These are phyloP conservation scores for Heritiera fomes DNA, from an alignment of 345 rosid species.

Conservation along the genomic window DNA sequence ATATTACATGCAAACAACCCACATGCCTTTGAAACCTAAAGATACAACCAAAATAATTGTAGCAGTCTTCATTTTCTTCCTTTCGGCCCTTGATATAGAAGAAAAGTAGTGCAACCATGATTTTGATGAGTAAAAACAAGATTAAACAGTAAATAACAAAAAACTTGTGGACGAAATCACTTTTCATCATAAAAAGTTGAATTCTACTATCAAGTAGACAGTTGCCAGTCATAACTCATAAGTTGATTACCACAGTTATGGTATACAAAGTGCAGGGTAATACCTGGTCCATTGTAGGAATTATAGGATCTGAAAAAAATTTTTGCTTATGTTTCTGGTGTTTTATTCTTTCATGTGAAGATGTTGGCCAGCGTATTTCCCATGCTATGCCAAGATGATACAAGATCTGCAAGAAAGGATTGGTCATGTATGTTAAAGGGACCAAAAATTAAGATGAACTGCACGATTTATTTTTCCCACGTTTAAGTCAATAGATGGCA, in stretches of 20 bases:
- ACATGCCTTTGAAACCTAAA: not conserved
- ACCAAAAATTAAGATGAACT: not conserved
- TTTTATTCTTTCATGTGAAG: constrained; percentile 42
- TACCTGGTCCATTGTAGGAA: constrained; percentile 22
- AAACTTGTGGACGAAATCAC: not conserved
- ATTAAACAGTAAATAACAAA: not conserved
- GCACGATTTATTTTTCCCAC: not conserved
- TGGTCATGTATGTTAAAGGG: not conserved
- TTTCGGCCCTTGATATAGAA: not conserved
- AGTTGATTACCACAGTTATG: not conserved
- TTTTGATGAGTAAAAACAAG: not conserved
- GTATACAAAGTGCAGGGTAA: not conserved
- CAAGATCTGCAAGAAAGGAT: constrained; percentile 60
- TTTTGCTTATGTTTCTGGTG: constrained; percentile 40
- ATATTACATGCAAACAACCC: not conserved
- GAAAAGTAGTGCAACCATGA: not conserved
- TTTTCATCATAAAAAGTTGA: not conserved
- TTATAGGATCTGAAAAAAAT: constrained; percentile 23
- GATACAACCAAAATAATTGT: not conserved
- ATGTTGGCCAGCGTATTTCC: constrained; percentile 73
- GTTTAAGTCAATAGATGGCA: not conserved
- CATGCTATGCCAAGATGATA: constrained; percentile 87
- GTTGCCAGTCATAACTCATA: constrained; percentile 2
- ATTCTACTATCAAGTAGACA: not conserved
- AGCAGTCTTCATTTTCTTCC: not conserved